Evolutionary conservation across 352 stramenopile genomes (phyloP).

Genomic region (Phytophthora cactorum): DNA sequence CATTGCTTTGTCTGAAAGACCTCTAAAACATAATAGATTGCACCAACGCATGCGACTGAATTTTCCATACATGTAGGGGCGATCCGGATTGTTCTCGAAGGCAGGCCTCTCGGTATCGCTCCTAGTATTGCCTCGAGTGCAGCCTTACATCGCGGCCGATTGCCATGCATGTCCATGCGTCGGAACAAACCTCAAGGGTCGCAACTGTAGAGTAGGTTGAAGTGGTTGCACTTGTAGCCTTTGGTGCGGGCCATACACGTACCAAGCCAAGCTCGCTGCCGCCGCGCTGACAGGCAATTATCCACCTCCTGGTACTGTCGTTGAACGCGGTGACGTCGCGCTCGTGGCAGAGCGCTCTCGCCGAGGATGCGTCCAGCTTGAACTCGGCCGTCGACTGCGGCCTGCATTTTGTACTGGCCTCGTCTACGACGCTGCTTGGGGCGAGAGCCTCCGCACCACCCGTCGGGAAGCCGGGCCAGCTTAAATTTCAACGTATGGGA

Average conservation of each 20-base stretch:
- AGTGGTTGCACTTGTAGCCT: conserved; percentile 12
- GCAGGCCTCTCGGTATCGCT: background rate
- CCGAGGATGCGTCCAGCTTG: conserved; percentile 17
- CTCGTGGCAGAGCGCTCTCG: conserved; percentile 19
- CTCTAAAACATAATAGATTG: background rate
- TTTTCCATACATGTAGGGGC: background rate
- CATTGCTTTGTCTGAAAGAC: too few species aligned
- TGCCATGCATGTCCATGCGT: conserved; percentile 13
- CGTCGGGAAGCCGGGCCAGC: conserved; percentile 7
- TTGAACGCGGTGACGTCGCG: conserved; percentile 26
- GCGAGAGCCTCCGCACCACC: conserved; percentile 11
- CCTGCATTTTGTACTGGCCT: conserved; percentile 8
- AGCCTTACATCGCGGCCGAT: conserved; percentile 19
- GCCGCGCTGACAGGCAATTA: background rate
- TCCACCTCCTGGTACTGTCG: background rate
- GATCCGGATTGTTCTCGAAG: background rate
- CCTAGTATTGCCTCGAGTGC: conserved; percentile 10
- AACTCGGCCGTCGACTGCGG: conserved; percentile 17
- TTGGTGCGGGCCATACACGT: background rate
- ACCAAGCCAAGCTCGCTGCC: background rate
- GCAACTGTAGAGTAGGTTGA: conserved; percentile 14
- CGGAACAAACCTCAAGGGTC: conserved; percentile 8
- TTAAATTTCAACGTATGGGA: conserved; percentile 3
- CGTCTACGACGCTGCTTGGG: conserved; percentile 22
- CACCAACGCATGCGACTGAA: conserved; percentile 1